Conservation (phyloP, 2,329 filamentous ascomycete genomes). For the Arthrobotrys pseudoclavata region DNA sequence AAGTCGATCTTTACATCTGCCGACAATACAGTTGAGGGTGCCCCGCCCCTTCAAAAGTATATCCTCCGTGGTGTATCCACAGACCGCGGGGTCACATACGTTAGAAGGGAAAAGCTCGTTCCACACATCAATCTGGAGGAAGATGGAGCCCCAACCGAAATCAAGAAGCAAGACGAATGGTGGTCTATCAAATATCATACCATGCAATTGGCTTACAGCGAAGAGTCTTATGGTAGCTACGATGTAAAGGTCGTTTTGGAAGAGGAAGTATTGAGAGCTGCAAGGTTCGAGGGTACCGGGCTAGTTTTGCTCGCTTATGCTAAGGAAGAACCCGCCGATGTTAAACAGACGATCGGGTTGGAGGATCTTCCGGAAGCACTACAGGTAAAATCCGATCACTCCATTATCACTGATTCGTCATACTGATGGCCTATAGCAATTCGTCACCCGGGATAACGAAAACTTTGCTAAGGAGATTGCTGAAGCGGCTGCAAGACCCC, state of each 20-base stretch:
- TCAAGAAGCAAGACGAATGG: conserved; percentile 46
- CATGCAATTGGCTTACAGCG: conserved; percentile 60
- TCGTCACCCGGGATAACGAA: conserved; percentile 62
- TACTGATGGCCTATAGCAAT: conserved; percentile 57
- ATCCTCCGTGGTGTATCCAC: conserved; percentile 61
- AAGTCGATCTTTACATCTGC: conserved; percentile 61
- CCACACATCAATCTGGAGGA: conserved; percentile 53
- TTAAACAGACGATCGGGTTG: conserved; percentile 1
- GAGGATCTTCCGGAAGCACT: conserved; percentile 60
- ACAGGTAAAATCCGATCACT: conserved; percentile 54
- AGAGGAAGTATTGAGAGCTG: conserved; percentile 61
- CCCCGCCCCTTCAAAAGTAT: conserved; percentile 59
- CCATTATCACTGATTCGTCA: neutral
- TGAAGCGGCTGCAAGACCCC: conserved; percentile 35
- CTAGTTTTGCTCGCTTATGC: conserved; percentile 62
- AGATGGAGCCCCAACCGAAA: conserved; percentile 46
- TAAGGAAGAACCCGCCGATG: conserved; percentile 53
- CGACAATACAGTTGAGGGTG: conserved; percentile 57
- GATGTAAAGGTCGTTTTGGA: conserved; percentile 60
- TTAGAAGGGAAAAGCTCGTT: conserved; percentile 47
- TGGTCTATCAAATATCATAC: conserved; percentile 54
- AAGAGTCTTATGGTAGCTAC: conserved; percentile 60
- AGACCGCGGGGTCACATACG: conserved; percentile 61
- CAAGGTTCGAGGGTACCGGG: conserved; percentile 61
- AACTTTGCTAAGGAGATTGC: conserved; percentile 61